These are phyloP conservation scores for Clonostachys sp. DNA, from an alignment of 2,329 filamentous ascomycete species.

Conservation along the genomic window DNA sequence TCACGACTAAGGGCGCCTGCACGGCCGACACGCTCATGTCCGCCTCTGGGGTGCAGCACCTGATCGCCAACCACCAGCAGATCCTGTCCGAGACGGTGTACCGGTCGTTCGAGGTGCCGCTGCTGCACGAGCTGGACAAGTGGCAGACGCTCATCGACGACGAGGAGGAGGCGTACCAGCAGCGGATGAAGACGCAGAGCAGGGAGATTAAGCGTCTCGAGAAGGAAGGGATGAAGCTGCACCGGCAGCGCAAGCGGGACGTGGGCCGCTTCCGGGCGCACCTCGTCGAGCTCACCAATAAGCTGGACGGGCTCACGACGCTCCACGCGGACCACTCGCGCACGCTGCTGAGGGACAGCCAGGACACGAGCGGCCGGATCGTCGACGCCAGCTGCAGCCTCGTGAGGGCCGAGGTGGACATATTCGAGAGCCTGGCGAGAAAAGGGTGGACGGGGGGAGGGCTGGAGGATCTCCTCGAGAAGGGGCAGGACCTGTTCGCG, in stretches of 20 bases:
- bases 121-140: conserved; percentile 64
- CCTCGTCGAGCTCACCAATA: conserved; percentile 57
- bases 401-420: conserved; percentile 65
- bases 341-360: conserved; percentile 55
- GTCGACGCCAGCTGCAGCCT: conserved; percentile 62
- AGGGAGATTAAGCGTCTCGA: conserved; percentile 60
- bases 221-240: conserved; percentile 59
- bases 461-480: conserved; percentile 61
- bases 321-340: conserved; percentile 58
- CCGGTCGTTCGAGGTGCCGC: conserved; percentile 61
- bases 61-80: conserved; percentile 66
- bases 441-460: conserved; percentile 67
- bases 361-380: conserved; percentile 58
- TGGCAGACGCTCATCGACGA: conserved; percentile 61
- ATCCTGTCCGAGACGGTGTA: conserved; percentile 67
- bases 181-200: conserved; percentile 47
- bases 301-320: conserved; percentile 57
- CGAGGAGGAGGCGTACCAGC: conserved; percentile 56
- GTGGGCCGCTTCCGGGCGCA: conserved; percentile 59
- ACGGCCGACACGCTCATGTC: conserved; percentile 60
- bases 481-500: conserved; percentile 57
- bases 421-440: conserved; percentile 61
- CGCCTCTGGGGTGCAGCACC: conserved; percentile 60
- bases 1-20: conserved; percentile 44
- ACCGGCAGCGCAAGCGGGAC: conserved; percentile 55